phyloP scores from a whole-genome alignment of 768 basidiomycete species.

The Pleurotus pulmonarius region DNA sequence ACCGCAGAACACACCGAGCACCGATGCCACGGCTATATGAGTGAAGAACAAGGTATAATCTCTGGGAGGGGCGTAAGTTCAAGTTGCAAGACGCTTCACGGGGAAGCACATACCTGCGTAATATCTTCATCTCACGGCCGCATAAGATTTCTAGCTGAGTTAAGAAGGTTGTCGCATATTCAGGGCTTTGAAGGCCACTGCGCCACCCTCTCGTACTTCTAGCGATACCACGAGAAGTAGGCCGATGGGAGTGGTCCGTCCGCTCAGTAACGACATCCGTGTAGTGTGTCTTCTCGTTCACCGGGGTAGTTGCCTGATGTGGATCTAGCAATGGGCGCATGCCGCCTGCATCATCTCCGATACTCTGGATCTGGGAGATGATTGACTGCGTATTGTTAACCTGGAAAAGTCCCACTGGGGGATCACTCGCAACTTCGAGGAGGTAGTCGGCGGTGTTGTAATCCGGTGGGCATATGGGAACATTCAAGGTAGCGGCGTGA shows the following conservation, averaged over 20 bases:
- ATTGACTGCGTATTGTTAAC: not conserved
- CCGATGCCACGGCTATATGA: conserved; percentile 63
- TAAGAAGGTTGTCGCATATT: conserved; percentile 75
- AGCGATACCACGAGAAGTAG: not conserved
- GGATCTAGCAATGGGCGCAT: not conserved
- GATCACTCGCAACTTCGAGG: conserved; percentile 79
- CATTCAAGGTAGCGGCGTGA: conserved; percentile 33
- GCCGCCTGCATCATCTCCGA: not conserved
- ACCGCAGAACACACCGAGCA: conserved; percentile 88
- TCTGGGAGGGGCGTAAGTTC: conserved; percentile 29
- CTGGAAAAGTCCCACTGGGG: conserved; percentile 46
- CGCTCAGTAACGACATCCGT: conserved; percentile 9
- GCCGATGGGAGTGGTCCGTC: not conserved
- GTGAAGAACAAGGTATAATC: conserved; percentile 82
- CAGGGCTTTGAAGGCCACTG: conserved; percentile 15
- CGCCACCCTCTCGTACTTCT: not conserved
- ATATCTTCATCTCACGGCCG: conserved; percentile 81
- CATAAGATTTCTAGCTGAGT: conserved; percentile 84
- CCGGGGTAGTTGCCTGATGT: conserved; percentile 10
- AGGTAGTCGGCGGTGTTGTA: conserved; percentile 94
- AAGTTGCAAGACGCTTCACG: not conserved
- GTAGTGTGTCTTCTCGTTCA: conserved; percentile 9
- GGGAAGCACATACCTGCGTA: conserved; percentile 51
- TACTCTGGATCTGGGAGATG: not conserved
- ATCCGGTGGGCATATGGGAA: conserved; percentile 58